Percentiles rank a stretch among this genome's conserved stretches.
phyloP scores from a whole-genome alignment of 306 rosid species.

The Arachis stenosperma region DNA sequence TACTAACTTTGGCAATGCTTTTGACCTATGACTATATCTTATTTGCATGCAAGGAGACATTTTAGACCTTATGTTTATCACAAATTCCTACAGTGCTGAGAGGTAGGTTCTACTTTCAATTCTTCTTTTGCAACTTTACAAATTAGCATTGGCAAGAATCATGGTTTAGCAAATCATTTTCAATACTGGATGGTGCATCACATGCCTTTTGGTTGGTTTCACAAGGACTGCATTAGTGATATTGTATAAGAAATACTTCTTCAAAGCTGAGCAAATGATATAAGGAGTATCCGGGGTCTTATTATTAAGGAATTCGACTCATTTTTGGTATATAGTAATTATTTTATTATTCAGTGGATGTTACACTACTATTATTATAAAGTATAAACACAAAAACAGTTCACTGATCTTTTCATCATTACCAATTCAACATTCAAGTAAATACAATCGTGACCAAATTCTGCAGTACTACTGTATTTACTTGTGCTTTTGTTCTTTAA shows the following conservation, averaged over 20 bases:
- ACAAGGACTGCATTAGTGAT: conserved; percentile 16
- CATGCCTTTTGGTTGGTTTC: conserved; percentile 28
- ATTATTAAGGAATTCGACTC: conserved; percentile 13
- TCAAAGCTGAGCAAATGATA: conserved; percentile 11
- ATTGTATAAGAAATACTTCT: neutral
- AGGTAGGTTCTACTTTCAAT: conserved; percentile 58
- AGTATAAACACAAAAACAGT: conserved; percentile 1
- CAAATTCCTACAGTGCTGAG: conserved; percentile 67
- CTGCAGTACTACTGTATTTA: conserved; percentile 11
- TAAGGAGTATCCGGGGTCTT: conserved; percentile 17
- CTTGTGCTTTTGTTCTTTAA: conserved; percentile 14
- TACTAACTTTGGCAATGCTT: neutral
- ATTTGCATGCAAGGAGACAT: neutral
- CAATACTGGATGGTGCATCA: conserved; percentile 7
- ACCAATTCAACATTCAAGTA: conserved; percentile 21
- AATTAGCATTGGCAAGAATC: conserved; percentile 19
- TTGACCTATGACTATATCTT: neutral
- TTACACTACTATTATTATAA: neutral
- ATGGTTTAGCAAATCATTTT: conserved; percentile 11
- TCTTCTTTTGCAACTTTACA: conserved; percentile 31
- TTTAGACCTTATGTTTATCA: conserved; percentile 13
- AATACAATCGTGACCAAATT: neutral
- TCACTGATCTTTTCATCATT: neutral
- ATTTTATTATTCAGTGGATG: neutral
- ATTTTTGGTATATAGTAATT: conserved; percentile 22